Percentiles rank a stretch among this genome's conserved stretches.
These are phyloP conservation scores for Lepidopterella palustris DNA, from an alignment of 495 filamentous ascomycete species.

Conservation along the genomic window DNA sequence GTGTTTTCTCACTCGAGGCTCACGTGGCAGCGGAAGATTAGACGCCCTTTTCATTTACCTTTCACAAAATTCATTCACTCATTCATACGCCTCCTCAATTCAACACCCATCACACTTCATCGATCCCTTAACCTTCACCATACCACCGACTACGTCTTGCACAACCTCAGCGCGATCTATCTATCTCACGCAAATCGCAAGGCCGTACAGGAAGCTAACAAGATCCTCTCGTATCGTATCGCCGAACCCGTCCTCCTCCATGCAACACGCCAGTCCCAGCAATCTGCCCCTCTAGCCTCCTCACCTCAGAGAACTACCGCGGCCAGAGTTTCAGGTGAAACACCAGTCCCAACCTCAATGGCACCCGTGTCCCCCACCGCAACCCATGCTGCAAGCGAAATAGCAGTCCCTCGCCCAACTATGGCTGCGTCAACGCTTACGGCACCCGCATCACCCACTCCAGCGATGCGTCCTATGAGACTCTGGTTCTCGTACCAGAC, in stretches of 20 bases:
- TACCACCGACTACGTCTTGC: background rate
- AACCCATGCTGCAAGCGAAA: too few relatives aligned
- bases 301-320: too few relatives aligned
- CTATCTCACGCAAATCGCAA: too few relatives aligned
- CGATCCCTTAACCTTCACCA: background rate
- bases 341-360: too few relatives aligned
- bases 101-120: background rate
- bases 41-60: background rate
- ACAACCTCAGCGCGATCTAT: background rate
- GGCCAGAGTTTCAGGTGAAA: too few relatives aligned
- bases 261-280: too few relatives aligned
- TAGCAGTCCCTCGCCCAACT: background rate
- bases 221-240: too few relatives aligned
- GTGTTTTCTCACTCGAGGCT: too few relatives aligned
- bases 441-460: background rate
- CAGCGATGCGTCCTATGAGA: background rate
- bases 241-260: too few relatives aligned
- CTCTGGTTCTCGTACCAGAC: background rate
- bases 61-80: background rate
- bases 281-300: too few relatives aligned
- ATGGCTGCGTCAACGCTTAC: background rate
- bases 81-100: background rate
- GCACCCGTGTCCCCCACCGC: too few relatives aligned
- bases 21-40: background rate
- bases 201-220: too few relatives aligned